Base-by-base conservation (phyloP, 768 basidiomycete species). In the Amanita rimosa region DNA sequence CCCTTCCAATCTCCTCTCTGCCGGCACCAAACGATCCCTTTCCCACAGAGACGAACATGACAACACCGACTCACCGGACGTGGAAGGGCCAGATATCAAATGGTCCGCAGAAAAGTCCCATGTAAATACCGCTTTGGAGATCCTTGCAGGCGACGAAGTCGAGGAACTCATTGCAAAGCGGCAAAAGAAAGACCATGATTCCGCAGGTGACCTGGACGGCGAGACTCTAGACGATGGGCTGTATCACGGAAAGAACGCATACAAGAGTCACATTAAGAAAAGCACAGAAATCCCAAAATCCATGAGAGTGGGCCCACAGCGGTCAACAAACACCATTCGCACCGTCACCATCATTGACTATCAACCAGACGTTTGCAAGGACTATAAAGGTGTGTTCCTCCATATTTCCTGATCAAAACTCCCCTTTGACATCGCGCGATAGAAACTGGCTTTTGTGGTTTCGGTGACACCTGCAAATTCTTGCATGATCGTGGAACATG, bases 361-460 rank as follows among this genome's bases (percentile, higher is more conserved):
- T 66, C 95, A 99, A 64, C 95, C 95, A 2, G 95, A 98, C 60
- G 95, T 99, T 14, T 99, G 95, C 68, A 99, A 99, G 65, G 95
- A 98, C 65, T 99, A 99, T 67, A 97, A 96, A 81, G 92, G 92
- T 90, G 53, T 49, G 83, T 74, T 41, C 34, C 43, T 31, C 41
- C 33, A 46, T 48, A 47, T 22, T 22, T 38, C 40, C 52, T 48
- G 19, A 27, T 9, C 5, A 21, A 13, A 13, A 10, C 2, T 3
- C 11, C 34, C 24, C 34, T 1, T 11, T 50, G 34, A 52, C 45
- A 44, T 43, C 40, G 37, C 46, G 53, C 44, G 58, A 31, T 59
- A 95, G 95, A 98, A 70, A 99, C 96, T 45, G 96, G 96, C 0
- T 99, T 90, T 62, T 99, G 96, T 65, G 96, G 96, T 17, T 99